A percentile compares a stretch with the other conserved stretches of the same genome.
These are phyloP conservation scores for Austroboletus novae-zelandiae DNA, from an alignment of 1,284 basidiomycete genomes.

Conservation along the genomic window DNA sequence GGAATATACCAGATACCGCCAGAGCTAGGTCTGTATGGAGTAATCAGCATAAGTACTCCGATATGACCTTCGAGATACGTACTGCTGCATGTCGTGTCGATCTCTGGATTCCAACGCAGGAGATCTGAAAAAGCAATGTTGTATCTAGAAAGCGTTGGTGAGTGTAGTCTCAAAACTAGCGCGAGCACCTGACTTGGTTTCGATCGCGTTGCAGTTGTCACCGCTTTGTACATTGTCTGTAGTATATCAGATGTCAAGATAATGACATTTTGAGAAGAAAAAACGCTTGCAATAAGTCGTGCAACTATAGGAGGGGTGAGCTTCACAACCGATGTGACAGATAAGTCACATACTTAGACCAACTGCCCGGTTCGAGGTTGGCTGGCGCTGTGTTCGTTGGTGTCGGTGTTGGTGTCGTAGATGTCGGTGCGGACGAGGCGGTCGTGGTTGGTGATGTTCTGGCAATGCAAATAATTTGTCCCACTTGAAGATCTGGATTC, in stretches of 20 bases:
- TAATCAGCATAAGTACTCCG: background rate
- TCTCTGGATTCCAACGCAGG: slow-evolving; percentile 1
- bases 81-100: background rate
- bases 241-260: background rate
- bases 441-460: background rate
- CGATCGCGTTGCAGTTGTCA: background rate
- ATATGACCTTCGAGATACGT: background rate
- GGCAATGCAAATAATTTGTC: background rate
- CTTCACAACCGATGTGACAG: background rate
- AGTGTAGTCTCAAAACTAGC: background rate
- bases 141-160: background rate
- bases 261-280: background rate
- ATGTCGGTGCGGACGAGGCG: background rate
- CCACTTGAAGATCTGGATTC: slow-evolving; percentile 1
- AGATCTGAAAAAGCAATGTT: background rate
- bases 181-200: background rate
- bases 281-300: background rate
- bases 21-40: background rate
- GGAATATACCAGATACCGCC: background rate
- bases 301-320: background rate
- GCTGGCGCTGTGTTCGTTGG: background rate
- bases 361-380: no score
- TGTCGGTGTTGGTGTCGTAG: background rate
- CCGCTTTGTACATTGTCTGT: background rate
- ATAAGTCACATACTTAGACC: no score